Evolutionary conservation across 306 rosid genomes (phyloP).

Genomic region (Vigna reflexopilosa): DNA sequence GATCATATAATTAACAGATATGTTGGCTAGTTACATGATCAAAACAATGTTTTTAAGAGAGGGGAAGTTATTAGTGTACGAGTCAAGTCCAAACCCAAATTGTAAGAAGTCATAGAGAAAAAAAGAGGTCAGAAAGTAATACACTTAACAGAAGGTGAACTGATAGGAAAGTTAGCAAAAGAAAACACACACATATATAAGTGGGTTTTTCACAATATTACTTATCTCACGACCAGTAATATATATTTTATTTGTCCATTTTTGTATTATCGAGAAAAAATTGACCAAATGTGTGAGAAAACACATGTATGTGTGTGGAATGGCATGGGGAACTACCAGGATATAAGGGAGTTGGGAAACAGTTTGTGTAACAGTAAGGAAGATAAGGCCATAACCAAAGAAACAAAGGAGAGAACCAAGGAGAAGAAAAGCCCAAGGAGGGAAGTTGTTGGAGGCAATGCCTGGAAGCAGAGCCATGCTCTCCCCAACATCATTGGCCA

Average conservation of each 20-base stretch:
- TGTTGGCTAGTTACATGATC: neutral
- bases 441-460: constrained; percentile 76
- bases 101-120: constrained; percentile 8
- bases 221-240: no score
- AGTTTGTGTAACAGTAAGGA: constrained; percentile 68
- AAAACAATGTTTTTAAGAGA: neutral
- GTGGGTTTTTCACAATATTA: no score
- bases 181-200: no score
- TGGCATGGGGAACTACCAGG: constrained; percentile 48
- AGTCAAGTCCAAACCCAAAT: neutral
- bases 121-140: constrained; percentile 16
- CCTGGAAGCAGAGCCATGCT: constrained; percentile 72
- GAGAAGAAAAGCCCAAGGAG: constrained; percentile 84
- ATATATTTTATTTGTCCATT: no score
- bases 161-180: neutral
- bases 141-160: neutral
- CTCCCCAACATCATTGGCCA: constrained; percentile 86
- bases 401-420: constrained; percentile 67
- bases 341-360: constrained; percentile 62
- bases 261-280: no score
- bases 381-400: constrained; percentile 76
- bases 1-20: no score
- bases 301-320: neutral
- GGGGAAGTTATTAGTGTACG: neutral
- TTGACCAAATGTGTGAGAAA: no score